These are phyloP conservation scores for Debaryomyces sp. DNA, from an alignment of 1,139 yeast genomes.

Conservation along the genomic window DNA sequence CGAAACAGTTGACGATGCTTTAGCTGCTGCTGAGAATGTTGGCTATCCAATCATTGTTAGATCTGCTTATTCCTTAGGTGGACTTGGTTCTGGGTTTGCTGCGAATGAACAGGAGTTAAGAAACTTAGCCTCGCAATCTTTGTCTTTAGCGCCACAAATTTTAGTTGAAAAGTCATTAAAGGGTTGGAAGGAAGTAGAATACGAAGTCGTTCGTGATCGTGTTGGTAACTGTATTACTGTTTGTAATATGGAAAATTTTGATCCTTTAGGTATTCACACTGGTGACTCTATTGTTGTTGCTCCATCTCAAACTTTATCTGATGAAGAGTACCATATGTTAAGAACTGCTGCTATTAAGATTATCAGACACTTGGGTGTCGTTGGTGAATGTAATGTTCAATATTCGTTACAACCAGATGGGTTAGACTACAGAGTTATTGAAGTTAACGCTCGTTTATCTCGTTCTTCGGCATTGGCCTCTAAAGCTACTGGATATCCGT, in stretches of 20 bases:
- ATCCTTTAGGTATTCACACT: conserved; percentile 96
- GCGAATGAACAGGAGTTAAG: conserved; percentile 76
- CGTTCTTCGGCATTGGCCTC: conserved; percentile 98
- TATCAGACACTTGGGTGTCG: conserved; percentile 96
- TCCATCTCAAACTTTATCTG: conserved; percentile 95
- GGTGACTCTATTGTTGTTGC: conserved; percentile 99
- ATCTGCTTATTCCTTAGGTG: conserved; percentile 97
- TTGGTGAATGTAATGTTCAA: conserved; percentile 98
- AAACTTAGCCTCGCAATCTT: conserved; percentile 84
- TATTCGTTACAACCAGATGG: conserved; percentile 96
- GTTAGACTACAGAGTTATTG: conserved; percentile 92
- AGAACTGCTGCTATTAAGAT: conserved; percentile 97
- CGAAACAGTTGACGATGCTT: conserved; percentile 89
- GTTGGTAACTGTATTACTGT: conserved; percentile 97
- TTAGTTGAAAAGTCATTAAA: conserved; percentile 94
- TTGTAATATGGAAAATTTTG: conserved; percentile 99
- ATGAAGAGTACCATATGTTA: conserved; percentile 97
- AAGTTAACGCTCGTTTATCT: conserved; percentile 95
- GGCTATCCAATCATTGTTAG: conserved; percentile 98
- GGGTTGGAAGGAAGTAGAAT: conserved; percentile 99
- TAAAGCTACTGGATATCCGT: conserved; percentile 97
- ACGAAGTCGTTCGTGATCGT: conserved; percentile 97
- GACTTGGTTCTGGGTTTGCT: conserved; percentile 98
- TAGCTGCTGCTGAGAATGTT: conserved; percentile 79
- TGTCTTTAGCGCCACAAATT: conserved; percentile 91